Evolutionary conservation across 805 yeast species (phyloP), one percentile per base, ranked within the genome.

Genomic region (Kazachstania martiniae): DNA sequence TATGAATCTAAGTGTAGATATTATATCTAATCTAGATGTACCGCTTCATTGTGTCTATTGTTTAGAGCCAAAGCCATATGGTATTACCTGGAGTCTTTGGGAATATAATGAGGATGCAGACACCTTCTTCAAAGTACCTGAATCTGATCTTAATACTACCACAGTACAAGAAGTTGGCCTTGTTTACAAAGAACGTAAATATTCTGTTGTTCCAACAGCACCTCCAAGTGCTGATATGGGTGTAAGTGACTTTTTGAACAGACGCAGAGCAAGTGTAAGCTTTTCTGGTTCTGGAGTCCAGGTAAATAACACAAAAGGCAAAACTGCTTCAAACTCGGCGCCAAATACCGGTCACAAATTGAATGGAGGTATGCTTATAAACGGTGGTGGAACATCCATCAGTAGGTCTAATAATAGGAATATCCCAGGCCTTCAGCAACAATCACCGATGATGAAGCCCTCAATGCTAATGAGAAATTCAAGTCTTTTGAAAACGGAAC

Each of bases 1-100:
- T 47, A 65, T 89, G 67, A 89, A 87, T 49, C 62, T 91, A 38
- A 76, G 77, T 41, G 70, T 77, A 44, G 81, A 82, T 25, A 66
- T 84, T 1, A 82, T 89, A 37, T 87, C 94, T 1, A 94, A 83
- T 45, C 66, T 89, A 41, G 96, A 89, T 57, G 87, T 89, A 5
- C 97, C 97, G 4, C 62, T 89, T 34, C 96, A 89, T 51, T 82
- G 95, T 7, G 74, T 89, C 8, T 89, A 87, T 53, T 72, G 89
- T 36, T 67, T 89, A 39, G 96, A 89, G 50, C 86, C 89, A 31
- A 84, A 83, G 54, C 96, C 97, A 0, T 89, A 85, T 56, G 97
- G 97, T 2, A 94, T 93, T 2, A 93, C 85, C 39, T 89, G 94
- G 85, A 71, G 80, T 10, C 65, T 87, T 53, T 89, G 78, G 58